Conservation (phyloP, 345 rosid genomes). For the Heritiera fomes region DNA sequence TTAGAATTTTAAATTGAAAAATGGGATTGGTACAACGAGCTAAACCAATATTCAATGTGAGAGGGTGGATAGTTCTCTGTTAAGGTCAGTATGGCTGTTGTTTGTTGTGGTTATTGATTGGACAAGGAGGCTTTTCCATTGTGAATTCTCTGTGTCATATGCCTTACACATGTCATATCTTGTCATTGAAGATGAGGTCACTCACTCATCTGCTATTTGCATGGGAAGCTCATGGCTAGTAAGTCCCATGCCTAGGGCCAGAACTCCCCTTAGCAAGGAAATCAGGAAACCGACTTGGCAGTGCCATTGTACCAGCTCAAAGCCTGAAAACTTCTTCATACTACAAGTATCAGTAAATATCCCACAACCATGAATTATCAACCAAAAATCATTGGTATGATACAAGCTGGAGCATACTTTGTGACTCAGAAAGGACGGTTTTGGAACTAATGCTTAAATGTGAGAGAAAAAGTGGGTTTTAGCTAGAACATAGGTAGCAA, state of each 20-base stretch:
- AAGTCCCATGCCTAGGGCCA: neutral
- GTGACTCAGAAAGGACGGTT: neutral
- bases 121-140: neutral
- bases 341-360: neutral
- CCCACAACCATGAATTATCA: neutral
- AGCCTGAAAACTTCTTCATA: neutral
- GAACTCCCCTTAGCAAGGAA: neutral
- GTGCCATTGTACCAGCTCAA: neutral
- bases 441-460: neutral
- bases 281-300: neutral
- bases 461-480: neutral
- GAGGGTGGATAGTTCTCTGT: neutral
- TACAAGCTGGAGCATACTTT: neutral
- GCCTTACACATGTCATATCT: neutral
- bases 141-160: neutral
- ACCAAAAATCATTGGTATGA: neutral
- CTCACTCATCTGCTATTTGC: neutral
- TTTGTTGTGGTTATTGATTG: conserved; percentile 11
- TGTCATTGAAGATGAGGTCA: neutral
- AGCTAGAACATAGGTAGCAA: neutral
- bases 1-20: neutral
- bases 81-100: neutral
- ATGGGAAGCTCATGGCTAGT: neutral
- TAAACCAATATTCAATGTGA: neutral
- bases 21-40: no score